phyloP scores from a whole-genome alignment of 2,329 filamentous ascomycete species.

The Botrytis paeoniae region DNA sequence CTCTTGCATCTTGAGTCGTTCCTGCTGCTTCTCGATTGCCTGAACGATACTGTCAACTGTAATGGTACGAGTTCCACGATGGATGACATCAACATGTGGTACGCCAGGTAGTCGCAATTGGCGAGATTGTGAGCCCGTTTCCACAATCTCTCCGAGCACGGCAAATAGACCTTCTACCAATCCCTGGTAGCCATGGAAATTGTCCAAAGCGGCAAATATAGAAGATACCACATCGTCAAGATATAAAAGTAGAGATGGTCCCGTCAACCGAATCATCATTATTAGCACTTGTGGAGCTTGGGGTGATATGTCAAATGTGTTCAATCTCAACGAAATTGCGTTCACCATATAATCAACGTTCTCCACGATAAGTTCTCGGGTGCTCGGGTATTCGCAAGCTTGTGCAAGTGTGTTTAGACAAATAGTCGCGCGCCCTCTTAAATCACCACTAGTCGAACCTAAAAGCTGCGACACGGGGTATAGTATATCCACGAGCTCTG shows the following conservation, averaged over 20 bases:
- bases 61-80: conserved; percentile 40
- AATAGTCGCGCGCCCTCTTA: conserved; percentile 79
- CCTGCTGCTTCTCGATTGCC: conserved; percentile 54
- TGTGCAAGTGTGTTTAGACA: conserved; percentile 77
- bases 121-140: conserved; percentile 68
- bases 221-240: conserved; percentile 88
- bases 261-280: conserved; percentile 92
- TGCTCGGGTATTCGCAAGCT: conserved; percentile 70
- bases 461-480: conserved; percentile 91
- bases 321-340: conserved; percentile 81
- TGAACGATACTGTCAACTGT: conserved; percentile 49
- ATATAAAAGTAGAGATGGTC: conserved; percentile 77
- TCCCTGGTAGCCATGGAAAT: conserved; percentile 86
- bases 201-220: conserved; percentile 89
- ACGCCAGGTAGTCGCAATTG: conserved; percentile 41
- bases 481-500: conserved; percentile 84
- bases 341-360: conserved; percentile 98
- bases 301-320: conserved; percentile 87
- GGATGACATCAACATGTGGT: conserved; percentile 42
- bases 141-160: conserved; percentile 77
- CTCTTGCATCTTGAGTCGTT: conserved; percentile 24
- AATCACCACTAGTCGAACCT: conserved; percentile 62
- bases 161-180: conserved; percentile 84
- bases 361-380: conserved; percentile 76
- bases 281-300: conserved; percentile 84